Base-by-base conservation (phyloP, 176 grass and related monocot species). In the Bothriochloa decipiens region DNA sequence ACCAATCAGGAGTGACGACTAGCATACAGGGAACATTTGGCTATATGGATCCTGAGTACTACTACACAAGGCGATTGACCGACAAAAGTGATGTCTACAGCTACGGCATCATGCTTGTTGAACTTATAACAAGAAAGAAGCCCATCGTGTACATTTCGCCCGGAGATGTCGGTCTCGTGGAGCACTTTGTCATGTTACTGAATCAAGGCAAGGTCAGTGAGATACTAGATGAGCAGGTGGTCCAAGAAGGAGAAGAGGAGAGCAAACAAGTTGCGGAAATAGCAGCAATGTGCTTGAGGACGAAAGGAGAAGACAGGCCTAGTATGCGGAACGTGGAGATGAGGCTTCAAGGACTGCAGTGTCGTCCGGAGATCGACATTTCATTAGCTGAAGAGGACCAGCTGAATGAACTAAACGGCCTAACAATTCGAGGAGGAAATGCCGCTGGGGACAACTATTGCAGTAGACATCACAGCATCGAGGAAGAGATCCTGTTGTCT, bases 81-180 rank as follows among this genome's bases (percentile, higher is more conserved):
- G 83, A 94, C 7, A 94, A 91, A 72, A 94, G 92, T 5, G 92
- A 94, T 70, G 89, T 94, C 13, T 94, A 89, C 17, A 91, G 92
- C 64, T 91, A 77, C 0, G 89, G 89, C 12, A 86, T 94, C 20
- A 87, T 91, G 79, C 88, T 94, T 77, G 86, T 94, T 7, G 92
- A 94, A 22, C 35, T 94, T 3, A 65, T 94, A 23, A 94, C 92
- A 11, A 76, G 92, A 73, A 78, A 78, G 22, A 80, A 75, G 26
- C 83, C 83, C 8, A 57, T 11, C 1, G 33, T 68, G 9, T 82
- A 70, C 7, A 4, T 68, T 26, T 66, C 78, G 0, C 16, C 35
- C 8, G 63, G 60, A 26, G 78, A 71, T 2, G 63, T 36, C 2
- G 55, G 45, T 45, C 47, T 82, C 4, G 71, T 87, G 11, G 85